Base-by-base conservation (phyloP, 129 eudicot species). In the sunflower (Helianthus annuus) region DNA sequence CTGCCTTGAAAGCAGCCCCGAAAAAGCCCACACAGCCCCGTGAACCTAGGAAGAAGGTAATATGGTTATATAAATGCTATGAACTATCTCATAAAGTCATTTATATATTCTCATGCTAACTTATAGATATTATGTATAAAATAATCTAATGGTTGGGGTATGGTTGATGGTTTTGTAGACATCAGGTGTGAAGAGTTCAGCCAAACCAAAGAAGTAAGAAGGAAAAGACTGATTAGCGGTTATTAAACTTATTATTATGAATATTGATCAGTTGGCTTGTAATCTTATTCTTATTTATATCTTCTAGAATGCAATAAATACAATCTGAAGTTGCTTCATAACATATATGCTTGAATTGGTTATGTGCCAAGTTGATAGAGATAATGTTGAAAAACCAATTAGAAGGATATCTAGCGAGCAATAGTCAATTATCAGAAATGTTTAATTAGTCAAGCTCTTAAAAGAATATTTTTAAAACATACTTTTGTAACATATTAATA, bases 41-140 rank as follows among this genome's bases (percentile, higher is more conserved):
- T 63, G 77, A 78, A 45, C 83, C 75, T 51, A 79, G 57, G 79
- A 79, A 79, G 83, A 79, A 79, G 75, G 83, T 79, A 78, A 56
- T 11, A 53, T 42, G 10, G 46, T 42, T 42, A 42, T 42, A 8
- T 39, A 9, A 22, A 19, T 22, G 63, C n/a, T 52, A 19, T 57
- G 38, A 74, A 38, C 53, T 36, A 34, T 60, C 16, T 53, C 39
- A 32, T 63, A 36, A 36, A 7, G n/a, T 11, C 52, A 63, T 73
- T 44, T 7, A 6, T 40, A 42, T 42, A 6, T 40, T 39, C 65
- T 70, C 56, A 57, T 24, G 67, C 42, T 40, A 19, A 55, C 38
- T 27, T n/a, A n/a, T 55, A 1, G 16, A 54, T 51, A 15, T 6
- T 39, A 71, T 8, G 11, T n/a, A 39, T 66, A 2, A 7, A 42